Evolutionary conservation across 306 rosid species (phyloP), one percentile per base, ranked within the genome.

Genomic region (Aeschynomene evenia): DNA sequence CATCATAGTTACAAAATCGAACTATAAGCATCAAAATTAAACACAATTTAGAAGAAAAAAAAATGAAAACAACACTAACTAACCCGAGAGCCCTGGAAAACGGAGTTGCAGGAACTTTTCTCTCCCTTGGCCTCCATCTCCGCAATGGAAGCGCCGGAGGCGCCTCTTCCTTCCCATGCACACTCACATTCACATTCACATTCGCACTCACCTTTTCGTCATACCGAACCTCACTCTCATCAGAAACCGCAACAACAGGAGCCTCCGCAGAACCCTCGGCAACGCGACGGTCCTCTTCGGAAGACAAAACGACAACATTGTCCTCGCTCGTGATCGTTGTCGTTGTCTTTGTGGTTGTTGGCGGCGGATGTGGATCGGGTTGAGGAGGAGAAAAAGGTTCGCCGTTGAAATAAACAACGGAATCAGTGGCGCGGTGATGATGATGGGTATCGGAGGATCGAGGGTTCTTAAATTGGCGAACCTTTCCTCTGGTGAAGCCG

Each of bases 401-500:
- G n/a, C n/a, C 52, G 22, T 71, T 20, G 85, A 88, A 88, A 74
- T 79, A 80, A 56, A 88, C 82, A 37, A 86, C 82, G 53, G 90
- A 87, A 52, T 72, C 81, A 42, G 63, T 57, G 6, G 76, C 21
- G 70, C 13, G 23, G 54, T 28, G 0, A 64, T 0, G 28, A 71
- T 1, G 22, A 51, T 48, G 23, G 68, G 75, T 1, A 21, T 63
- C 37, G 21, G 72, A 23, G 31, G 79, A 57, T 21, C 67, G 66
- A 62, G 82, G 85, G 51, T 33, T 22, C 42, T 80, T 24, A 72
- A 85, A 49, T 59, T 70, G 80, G 66, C 78, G 86, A 75, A 75
- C 56, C 16, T 79, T 76, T 73, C 98, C 98, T 63, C 79, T 82
- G 49, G 97, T 93, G 74, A 90, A 77, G 63, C 96, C 97, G 69